phyloP scores from a whole-genome alignment of 805 yeast genomes.

The Debaryomyces maramus region DNA sequence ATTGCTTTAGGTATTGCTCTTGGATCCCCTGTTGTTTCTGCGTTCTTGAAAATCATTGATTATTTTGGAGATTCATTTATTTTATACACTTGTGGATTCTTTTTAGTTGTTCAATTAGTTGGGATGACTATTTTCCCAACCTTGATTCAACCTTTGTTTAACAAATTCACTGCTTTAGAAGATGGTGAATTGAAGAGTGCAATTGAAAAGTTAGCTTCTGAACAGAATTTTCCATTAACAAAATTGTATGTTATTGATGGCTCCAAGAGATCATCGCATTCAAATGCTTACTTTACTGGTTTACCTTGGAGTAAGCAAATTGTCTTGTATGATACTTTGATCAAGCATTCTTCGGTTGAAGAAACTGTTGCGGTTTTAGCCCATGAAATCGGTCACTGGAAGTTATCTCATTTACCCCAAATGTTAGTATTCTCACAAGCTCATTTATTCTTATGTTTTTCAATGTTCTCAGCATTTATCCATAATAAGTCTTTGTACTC shows the following conservation, averaged over 20 bases:
- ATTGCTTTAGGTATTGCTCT: slow-evolving; percentile 52
- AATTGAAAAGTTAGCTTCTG: slow-evolving; percentile 75
- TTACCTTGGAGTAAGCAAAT: slow-evolving; percentile 96
- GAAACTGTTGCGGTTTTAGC: slow-evolving; percentile 94
- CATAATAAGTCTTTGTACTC: slow-evolving; percentile 74
- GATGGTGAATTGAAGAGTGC: slow-evolving; percentile 83
- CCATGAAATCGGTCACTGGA: slow-evolving; percentile 99
- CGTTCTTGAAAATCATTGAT: slow-evolving; percentile 77
- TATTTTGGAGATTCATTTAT: slow-evolving; percentile 79
- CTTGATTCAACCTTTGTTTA: slow-evolving; percentile 88
- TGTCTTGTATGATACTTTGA: slow-evolving; percentile 88
- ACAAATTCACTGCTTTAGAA: slow-evolving; percentile 85
- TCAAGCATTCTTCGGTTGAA: slow-evolving; percentile 69
- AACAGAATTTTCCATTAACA: slow-evolving; percentile 81
- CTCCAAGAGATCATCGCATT: slow-evolving; percentile 94
- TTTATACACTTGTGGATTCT: slow-evolving; percentile 72
- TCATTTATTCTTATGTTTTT: slow-evolving; percentile 64
- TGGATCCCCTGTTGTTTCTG: slow-evolving; percentile 73
- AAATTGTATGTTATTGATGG: slow-evolving; percentile 91
- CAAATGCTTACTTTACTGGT: slow-evolving; percentile 95
- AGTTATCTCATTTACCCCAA: slow-evolving; percentile 80
- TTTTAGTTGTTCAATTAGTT: slow-evolving; percentile 69
- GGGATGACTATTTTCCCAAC: slow-evolving; percentile 79
- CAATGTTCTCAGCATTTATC: slow-evolving; percentile 76
- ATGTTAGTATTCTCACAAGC: slow-evolving; percentile 64